phyloP scores from a whole-genome alignment of 768 basidiomycete species.

The Xanthoconium purpureum region DNA sequence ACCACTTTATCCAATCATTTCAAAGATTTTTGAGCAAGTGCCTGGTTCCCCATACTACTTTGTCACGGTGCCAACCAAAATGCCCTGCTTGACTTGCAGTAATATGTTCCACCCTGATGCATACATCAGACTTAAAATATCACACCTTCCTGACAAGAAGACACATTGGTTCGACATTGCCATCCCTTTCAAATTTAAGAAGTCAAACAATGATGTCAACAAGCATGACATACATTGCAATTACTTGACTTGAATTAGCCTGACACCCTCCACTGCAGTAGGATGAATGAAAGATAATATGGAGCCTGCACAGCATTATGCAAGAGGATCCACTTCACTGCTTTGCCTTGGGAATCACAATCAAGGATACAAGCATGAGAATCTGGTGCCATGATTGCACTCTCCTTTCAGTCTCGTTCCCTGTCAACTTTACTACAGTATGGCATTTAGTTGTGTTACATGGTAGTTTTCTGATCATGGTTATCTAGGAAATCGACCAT shows the following conservation, averaged over 20 bases:
- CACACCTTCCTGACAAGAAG: not conserved
- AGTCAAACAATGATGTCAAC: not conserved
- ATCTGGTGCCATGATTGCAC: conserved; percentile 22
- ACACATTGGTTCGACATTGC: conserved; percentile 9
- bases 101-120: conserved; percentile 6
- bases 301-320: conserved; percentile 29
- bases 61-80: not conserved
- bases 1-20: not conserved
- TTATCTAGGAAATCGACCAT: not conserved
- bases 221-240: not conserved
- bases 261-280: not conserved
- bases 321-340: conserved; percentile 24
- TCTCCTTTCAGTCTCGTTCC: not conserved
- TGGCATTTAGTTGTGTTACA: too few relatives aligned
- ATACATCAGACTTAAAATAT: not conserved
- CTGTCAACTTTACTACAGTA: conserved; percentile 5
- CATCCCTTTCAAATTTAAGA: conserved; percentile 6
- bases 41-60: not conserved
- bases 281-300: conserved; percentile 24
- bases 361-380: conserved; percentile 24
- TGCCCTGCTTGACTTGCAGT: not conserved
- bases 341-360: not conserved
- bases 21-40: not conserved
- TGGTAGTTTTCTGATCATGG: not conserved
- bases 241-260: not conserved